These are phyloP conservation scores for Phoenix dactylifera DNA, from an alignment of 176 grass and related monocot species.

Conservation along the genomic window DNA sequence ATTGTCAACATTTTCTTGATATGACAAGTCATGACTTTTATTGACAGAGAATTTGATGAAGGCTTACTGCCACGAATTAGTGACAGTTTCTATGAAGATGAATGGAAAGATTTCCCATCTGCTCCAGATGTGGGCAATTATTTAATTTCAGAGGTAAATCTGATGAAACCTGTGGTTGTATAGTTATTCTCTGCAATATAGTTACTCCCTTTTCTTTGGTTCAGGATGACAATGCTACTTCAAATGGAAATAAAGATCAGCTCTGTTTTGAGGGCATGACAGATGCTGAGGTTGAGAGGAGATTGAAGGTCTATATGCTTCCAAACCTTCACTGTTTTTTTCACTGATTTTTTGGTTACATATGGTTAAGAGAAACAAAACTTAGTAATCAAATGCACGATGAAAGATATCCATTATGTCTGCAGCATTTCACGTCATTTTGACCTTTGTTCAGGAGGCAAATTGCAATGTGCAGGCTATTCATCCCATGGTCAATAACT, in stretches of 20 bases:
- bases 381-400: too few species aligned
- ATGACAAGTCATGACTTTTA: constrained; percentile 5
- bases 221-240: constrained; percentile 55
- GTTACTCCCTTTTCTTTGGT: constrained; percentile 15
- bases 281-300: constrained; percentile 71
- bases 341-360: neutral
- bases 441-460: constrained; percentile 48
- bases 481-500: constrained; percentile 39
- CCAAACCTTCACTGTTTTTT: too few species aligned
- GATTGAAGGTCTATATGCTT: constrained; percentile 52
- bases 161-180: constrained; percentile 9
- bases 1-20: neutral
- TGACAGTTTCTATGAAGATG: constrained; percentile 67
- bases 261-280: constrained; percentile 66
- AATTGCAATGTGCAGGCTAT: constrained; percentile 36
- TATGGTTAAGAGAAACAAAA: neutral
- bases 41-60: constrained; percentile 84
- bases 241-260: constrained; percentile 50
- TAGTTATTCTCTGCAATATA: constrained; percentile 1
- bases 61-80: constrained; percentile 57
- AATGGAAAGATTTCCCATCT: constrained; percentile 63
- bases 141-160: constrained; percentile 77
- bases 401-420: neutral
- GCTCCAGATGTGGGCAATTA: constrained; percentile 89
- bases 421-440: constrained; percentile 16